Conservation (phyloP, 192 early-diverging fungal genomes). For the Lobosporangium transversale region DNA sequence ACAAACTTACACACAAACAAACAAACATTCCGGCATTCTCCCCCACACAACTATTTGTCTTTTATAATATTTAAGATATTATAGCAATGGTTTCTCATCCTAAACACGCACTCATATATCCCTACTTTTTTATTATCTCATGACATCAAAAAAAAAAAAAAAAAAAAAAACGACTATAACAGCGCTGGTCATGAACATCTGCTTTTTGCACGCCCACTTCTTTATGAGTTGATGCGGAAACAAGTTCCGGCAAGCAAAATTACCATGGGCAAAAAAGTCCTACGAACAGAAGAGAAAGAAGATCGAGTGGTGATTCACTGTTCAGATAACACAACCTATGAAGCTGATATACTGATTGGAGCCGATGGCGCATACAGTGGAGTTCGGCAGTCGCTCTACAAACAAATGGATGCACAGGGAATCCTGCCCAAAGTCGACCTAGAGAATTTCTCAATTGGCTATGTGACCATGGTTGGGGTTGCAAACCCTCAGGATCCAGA, state of each 20-base stretch:
- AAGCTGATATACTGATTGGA: slow-evolving; percentile 23
- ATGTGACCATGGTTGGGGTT: slow-evolving; percentile 12
- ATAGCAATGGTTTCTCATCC: not conserved
- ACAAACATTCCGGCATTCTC: too few relatives aligned
- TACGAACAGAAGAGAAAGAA: not conserved
- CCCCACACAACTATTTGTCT: too few relatives aligned
- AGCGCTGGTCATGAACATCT: slow-evolving; percentile 17
- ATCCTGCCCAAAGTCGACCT: slow-evolving; percentile 4
- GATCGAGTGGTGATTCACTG: slow-evolving; percentile 18
- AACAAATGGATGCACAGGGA: not conserved
- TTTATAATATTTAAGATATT: too few relatives aligned
- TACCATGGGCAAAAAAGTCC: slow-evolving; percentile 2
- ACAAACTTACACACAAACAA: too few relatives aligned
- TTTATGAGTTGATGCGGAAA: slow-evolving; percentile 14
- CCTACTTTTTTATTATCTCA: not conserved
- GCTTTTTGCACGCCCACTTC: slow-evolving; percentile 7
- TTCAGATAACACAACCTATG: slow-evolving; percentile 8
- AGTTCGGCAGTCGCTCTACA: slow-evolving; percentile 16
- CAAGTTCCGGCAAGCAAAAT: slow-evolving; percentile 18
- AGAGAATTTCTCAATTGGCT: slow-evolving; percentile 13
- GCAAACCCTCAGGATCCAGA: slow-evolving; percentile 4
- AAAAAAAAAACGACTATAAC: not conserved
- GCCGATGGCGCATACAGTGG: slow-evolving; percentile 23
- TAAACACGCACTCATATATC: not conserved
- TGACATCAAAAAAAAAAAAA: not conserved